These are phyloP conservation scores for Alnus rubra DNA, from an alignment of 306 rosid genomes.

Conservation along the genomic window DNA sequence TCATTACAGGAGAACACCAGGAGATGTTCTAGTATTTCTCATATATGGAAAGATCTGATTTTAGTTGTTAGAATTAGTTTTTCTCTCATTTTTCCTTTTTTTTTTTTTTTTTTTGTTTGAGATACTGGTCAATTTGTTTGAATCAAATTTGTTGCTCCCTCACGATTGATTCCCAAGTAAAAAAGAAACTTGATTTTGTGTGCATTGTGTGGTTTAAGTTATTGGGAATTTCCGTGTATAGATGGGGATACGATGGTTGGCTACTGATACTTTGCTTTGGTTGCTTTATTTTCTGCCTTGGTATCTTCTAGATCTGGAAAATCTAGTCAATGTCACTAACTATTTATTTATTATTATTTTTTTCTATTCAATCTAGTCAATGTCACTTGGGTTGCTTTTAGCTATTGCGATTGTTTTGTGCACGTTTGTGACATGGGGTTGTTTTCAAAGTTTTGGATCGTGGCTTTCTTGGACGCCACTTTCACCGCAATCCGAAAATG, in stretches of 20 bases:
- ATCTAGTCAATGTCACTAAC: not conserved
- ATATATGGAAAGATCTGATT: not conserved
- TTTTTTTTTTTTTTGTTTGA: not conserved
- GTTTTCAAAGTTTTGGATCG: slow-evolving; percentile 18
- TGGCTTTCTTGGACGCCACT: slow-evolving; percentile 7
- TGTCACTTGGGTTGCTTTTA: slow-evolving; percentile 9
- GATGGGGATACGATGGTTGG: not conserved
- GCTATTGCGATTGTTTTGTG: slow-evolving; percentile 4
- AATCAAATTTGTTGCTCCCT: not conserved
- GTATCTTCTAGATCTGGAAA: slow-evolving; percentile 21
- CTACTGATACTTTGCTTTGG: not conserved
- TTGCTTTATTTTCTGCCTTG: not conserved
- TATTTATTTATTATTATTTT: too few species aligned
- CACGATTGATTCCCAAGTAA: not conserved
- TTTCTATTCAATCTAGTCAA: not conserved
- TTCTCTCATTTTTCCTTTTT: too few species aligned
- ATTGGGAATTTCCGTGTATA: not conserved
- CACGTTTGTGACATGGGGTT: slow-evolving; percentile 11
- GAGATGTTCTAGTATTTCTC: too few species aligned
- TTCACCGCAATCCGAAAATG: too few species aligned
- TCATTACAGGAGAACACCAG: too few species aligned
- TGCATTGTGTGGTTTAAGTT: not conserved
- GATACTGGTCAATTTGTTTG: not conserved
- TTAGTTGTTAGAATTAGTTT: too few species aligned
- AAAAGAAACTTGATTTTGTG: not conserved